phyloP scores from a whole-genome alignment of 2,329 filamentous ascomycete genomes.

The Cladorrhinum sp. region DNA sequence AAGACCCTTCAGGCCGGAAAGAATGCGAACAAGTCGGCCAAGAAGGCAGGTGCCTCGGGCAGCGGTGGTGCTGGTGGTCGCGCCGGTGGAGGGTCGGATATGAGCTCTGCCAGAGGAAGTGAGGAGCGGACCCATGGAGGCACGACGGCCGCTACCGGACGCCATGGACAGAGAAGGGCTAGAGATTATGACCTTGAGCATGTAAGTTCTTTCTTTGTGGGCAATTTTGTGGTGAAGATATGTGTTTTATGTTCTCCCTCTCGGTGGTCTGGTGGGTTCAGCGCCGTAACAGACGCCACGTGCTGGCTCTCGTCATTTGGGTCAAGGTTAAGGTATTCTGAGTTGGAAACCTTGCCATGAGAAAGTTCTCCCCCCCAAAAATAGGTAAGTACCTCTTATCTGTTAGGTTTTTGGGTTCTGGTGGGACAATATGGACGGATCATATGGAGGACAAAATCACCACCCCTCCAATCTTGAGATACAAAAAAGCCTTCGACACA shows the following conservation, averaged over 20 bases:
- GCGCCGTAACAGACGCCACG: neutral
- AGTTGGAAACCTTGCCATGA: neutral
- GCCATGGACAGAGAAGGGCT: constrained; percentile 65
- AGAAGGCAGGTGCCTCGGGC: constrained; percentile 43
- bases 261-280: neutral
- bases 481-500: neutral
- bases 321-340: neutral
- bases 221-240: neutral
- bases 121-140: constrained; percentile 67
- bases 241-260: constrained; percentile 17
- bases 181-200: constrained; percentile 81
- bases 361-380: neutral
- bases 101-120: constrained; percentile 67
- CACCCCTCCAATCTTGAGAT: neutral
- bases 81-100: constrained; percentile 46
- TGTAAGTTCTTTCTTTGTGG: constrained; percentile 49
- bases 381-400: too few relatives aligned
- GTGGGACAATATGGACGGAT: too few relatives aligned
- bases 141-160: constrained; percentile 56
- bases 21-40: constrained; percentile 52
- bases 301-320: neutral
- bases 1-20: constrained; percentile 52
- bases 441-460: too few relatives aligned
- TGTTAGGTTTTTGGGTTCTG: too few relatives aligned
- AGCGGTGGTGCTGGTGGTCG: constrained; percentile 40